Evolutionary conservation across 306 rosid genomes (phyloP).

Genomic region (Gastrolobium bilobum): DNA sequence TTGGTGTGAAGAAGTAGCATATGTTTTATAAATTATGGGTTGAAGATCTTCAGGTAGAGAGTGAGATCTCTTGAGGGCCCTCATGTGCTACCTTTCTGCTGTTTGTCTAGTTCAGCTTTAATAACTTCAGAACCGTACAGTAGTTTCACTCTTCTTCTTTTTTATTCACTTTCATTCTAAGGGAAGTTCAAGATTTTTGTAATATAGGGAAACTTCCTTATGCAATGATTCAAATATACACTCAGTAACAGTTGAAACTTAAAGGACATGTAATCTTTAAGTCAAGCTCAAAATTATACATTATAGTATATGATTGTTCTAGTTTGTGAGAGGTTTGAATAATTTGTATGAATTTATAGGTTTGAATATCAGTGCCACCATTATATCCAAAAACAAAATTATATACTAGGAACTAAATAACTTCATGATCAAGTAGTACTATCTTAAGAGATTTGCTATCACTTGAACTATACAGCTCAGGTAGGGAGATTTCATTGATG

Average conservation of each 20-base stretch:
- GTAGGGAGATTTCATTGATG: not conserved
- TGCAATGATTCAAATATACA: not conserved
- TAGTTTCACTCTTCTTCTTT: not conserved
- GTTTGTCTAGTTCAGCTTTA: constrained; percentile 34
- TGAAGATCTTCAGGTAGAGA: not conserved
- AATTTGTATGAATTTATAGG: too few species aligned
- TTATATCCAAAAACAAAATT: not conserved
- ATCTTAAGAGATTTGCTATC: not conserved
- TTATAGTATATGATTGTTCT: too few species aligned
- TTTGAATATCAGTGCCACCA: too few species aligned
- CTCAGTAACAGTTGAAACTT: not conserved
- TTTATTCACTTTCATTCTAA: constrained; percentile 28
- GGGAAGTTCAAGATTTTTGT: constrained; percentile 18
- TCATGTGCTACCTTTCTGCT: constrained; percentile 37
- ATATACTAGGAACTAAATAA: constrained; percentile 2
- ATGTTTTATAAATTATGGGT: constrained; percentile 30
- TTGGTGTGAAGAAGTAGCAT: constrained; percentile 3
- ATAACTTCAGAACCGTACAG: too few species aligned
- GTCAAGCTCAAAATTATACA: not conserved
- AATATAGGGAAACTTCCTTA: not conserved
- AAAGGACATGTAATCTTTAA: not conserved
- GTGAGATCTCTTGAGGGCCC: constrained; percentile 40
- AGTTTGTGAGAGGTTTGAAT: too few species aligned
- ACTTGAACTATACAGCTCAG: too few species aligned
- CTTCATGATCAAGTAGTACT: not conserved